Evolutionary conservation across 306 rosid species (phyloP).

Genomic region (Ochetophila trinervis): DNA sequence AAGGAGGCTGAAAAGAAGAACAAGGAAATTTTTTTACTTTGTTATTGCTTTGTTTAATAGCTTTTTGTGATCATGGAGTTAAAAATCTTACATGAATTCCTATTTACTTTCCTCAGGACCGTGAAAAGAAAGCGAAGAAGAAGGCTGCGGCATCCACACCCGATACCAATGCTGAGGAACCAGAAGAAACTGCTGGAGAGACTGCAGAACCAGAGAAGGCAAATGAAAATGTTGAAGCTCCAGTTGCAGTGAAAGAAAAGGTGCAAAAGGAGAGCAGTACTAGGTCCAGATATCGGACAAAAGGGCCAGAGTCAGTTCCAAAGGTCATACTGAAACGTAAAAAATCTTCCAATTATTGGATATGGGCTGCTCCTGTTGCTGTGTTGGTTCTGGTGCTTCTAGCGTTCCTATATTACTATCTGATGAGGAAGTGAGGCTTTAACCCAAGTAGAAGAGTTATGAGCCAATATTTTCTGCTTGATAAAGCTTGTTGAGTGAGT

Average conservation of each 20-base stretch:
- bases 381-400: constrained; percentile 39
- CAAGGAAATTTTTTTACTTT: constrained; percentile 45
- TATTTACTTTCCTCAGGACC: constrained; percentile 48
- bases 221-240: constrained; percentile 36
- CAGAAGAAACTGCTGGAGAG: constrained; percentile 37
- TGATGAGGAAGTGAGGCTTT: constrained; percentile 22
- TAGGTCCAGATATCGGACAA: constrained; percentile 50
- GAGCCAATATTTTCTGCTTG: constrained; percentile 36
- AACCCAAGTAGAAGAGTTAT: constrained; percentile 30
- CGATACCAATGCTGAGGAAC: constrained; percentile 44
- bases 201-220: constrained; percentile 50
- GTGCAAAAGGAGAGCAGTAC: constrained; percentile 45
- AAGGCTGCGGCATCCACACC: constrained; percentile 41
- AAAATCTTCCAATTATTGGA: constrained; percentile 56
- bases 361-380: constrained; percentile 70
- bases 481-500: constrained; percentile 17
- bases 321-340: constrained; percentile 70
- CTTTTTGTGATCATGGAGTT: background rate
- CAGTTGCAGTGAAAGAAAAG: constrained; percentile 42
- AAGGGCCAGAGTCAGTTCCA: constrained; percentile 47
- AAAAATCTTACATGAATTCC: constrained; percentile 7
- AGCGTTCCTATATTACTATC: constrained; percentile 58
- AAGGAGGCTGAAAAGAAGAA: constrained; percentile 95
- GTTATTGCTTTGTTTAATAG: background rate
- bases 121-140: constrained; percentile 90